Conservation (phyloP, 345 rosid genomes). For the Arabis alpina region DNA sequence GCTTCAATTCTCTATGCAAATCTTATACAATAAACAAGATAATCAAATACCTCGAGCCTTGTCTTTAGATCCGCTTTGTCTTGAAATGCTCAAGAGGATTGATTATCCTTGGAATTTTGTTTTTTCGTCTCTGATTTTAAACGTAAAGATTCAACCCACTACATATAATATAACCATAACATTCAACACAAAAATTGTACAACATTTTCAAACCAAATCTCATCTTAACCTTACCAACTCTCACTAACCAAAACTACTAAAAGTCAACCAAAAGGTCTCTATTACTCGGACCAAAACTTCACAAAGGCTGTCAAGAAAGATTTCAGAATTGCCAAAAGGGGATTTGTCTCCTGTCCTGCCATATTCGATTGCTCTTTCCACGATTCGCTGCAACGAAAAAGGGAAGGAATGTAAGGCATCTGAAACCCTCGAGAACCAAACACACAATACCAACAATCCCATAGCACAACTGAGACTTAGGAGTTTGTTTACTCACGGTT, state of each 20-base stretch:
- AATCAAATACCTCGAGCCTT: not conserved
- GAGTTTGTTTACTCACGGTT: constrained; percentile 61
- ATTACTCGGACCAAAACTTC: constrained; percentile 82
- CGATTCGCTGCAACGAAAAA: constrained; percentile 63
- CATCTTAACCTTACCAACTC: constrained; percentile 32
- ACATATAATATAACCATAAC: constrained; percentile 18
- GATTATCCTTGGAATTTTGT: not conserved
- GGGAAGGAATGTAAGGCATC: not conserved
- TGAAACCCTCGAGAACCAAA: constrained; percentile 24
- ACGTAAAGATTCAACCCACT: constrained; percentile 9
- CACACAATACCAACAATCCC: constrained; percentile 6
- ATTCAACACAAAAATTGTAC: constrained; percentile 27
- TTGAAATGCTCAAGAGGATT: not conserved
- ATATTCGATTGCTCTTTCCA: constrained; percentile 60
- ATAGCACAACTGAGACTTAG: not conserved
- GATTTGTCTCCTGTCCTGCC: constrained; percentile 49
- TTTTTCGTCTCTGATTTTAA: not conserved
- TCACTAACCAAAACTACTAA: constrained; percentile 28
- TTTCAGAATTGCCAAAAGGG: constrained; percentile 57
- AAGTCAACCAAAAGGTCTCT: constrained; percentile 16
- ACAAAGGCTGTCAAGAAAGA: constrained; percentile 59
- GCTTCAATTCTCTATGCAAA: not conserved
- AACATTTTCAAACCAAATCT: constrained; percentile 17
- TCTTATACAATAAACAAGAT: constrained; percentile 14
- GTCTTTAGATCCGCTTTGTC: not conserved